These are phyloP conservation scores for Linnemannia schmuckeri DNA, from an alignment of 192 early-diverging fungal genomes.

Conservation along the genomic window DNA sequence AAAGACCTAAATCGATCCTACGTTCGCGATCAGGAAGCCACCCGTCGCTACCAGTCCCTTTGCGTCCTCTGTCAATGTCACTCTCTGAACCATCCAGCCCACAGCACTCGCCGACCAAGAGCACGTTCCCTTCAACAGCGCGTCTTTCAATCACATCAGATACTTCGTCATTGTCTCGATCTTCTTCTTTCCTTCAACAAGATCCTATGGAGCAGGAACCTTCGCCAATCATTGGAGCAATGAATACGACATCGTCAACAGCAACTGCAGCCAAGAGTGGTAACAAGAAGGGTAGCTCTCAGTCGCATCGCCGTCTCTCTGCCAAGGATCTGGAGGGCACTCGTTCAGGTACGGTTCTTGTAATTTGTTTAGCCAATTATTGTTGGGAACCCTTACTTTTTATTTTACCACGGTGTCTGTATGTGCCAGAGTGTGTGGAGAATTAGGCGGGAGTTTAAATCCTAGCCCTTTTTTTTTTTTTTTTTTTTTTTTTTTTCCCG, in stretches of 20 bases:
- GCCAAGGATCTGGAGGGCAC: not conserved
- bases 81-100: not conserved
- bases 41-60: not conserved
- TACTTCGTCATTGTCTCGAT: slow-evolving; percentile 8
- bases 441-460: not conserved
- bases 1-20: slow-evolving; percentile 38
- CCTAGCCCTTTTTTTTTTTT: not conserved
- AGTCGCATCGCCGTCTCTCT: slow-evolving; percentile 12
- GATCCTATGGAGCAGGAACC: slow-evolving; percentile 30
- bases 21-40: slow-evolving; percentile 32
- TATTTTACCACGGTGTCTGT: not conserved
- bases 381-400: not conserved
- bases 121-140: not conserved
- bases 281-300: not conserved
- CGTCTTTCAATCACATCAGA: slow-evolving; percentile 16
- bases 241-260: not conserved
- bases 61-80: not conserved
- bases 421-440: not conserved
- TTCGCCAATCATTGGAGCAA: not conserved
- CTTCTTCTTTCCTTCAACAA: slow-evolving; percentile 37
- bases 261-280: not conserved
- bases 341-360: not conserved
- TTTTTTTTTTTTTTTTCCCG: not conserved
- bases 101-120: not conserved
- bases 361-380: not conserved